Evolutionary conservation across 495 filamentous ascomycete genomes (phyloP).

Genomic region (Tetracladium setigerum): DNA sequence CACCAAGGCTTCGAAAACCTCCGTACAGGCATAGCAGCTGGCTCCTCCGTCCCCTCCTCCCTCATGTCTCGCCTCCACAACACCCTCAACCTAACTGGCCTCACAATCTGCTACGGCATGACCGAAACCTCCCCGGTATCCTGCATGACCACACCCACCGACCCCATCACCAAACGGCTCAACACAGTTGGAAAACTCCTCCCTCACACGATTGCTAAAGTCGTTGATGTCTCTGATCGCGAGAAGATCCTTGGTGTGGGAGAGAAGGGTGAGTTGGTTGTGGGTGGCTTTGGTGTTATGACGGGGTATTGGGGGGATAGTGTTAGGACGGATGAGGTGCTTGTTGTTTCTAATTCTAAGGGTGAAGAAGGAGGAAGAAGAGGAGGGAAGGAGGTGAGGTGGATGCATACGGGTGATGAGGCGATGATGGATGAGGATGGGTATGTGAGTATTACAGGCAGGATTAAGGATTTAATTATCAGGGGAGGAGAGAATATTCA

Average conservation of each 20-base stretch:
- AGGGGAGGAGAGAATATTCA: constrained; percentile 94
- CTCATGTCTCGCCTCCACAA: constrained; percentile 77
- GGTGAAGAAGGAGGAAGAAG: constrained; percentile 35
- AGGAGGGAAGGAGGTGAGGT: constrained; percentile 21
- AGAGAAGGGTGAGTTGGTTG: constrained; percentile 71
- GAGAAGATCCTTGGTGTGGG: constrained; percentile 51
- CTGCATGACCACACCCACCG: constrained; percentile 79
- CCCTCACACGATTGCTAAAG: constrained; percentile 71
- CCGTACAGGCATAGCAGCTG: constrained; percentile 87
- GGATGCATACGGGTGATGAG: constrained; percentile 77
- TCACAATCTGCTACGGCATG: constrained; percentile 98
- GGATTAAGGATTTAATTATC: constrained; percentile 92
- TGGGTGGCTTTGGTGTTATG: constrained; percentile 84
- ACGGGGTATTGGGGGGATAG: constrained; percentile 80
- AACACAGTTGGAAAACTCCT: constrained; percentile 68
- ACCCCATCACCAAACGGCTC: constrained; percentile 73
- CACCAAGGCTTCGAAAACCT: constrained; percentile 60
- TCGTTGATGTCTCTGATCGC: constrained; percentile 60
- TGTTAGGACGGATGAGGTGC: constrained; percentile 60
- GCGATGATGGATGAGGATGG: constrained; percentile 73
- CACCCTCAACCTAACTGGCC: constrained; percentile 68
- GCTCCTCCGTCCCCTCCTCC: constrained; percentile 71
- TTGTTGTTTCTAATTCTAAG: constrained; percentile 30
- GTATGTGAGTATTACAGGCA: constrained; percentile 53
- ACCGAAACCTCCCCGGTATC: constrained; percentile 93